Base-by-base conservation (phyloP, 768 basidiomycete species). In the Suillus subaureus region DNA sequence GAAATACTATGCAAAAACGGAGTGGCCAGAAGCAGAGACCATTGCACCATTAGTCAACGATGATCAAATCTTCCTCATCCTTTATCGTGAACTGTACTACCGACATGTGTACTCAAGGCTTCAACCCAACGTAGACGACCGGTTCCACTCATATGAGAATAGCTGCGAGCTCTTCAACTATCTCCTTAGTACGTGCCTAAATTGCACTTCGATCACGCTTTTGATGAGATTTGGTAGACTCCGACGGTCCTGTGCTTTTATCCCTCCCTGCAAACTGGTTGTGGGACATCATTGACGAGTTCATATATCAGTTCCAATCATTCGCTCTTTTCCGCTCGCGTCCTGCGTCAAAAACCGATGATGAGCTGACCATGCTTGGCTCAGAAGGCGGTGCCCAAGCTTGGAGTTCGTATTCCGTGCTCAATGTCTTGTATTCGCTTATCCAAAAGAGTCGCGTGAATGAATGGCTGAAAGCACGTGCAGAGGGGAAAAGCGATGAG, bases 101-200 rank as follows among this genome's bases (percentile, higher is more conserved):
- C 90, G 94, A 61, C 96, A 97, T 74, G 94, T 99, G 31, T 97
- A 98, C 81, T 97, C 96, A 2, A 91, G 94, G 49, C 84, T 99
- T 52, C 90, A 92, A 74, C 96, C 97, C 69, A 92, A 97, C 78
- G 88, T 98, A 71, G 97, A 99, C 75, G 97, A 99, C 78, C 91
- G 97, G 52, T 97, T 98, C 84, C 94, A 97, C 76, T 96, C 96
- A 1, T 97, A 96, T 77, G 94, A 97, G 75, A 97, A 97, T 82
- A 94, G 94, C 79, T 98, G 97, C 85, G 95, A 97, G 77, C 81
- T 99, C 69, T 99, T 98, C 87, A 99, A 98, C 79, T 95, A 96
- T 75, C 86, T 99, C 42, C 88, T 99, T 69, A 98, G 94, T 94
- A 71, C 65, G 91, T 81, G 9, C 6, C 3, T 21, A 28, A 42